Evolutionary conservation across 2,329 filamentous ascomycete genomes (phyloP), one percentile per base, ranked within the genome.

Genomic region (Graphilbum sp.): DNA sequence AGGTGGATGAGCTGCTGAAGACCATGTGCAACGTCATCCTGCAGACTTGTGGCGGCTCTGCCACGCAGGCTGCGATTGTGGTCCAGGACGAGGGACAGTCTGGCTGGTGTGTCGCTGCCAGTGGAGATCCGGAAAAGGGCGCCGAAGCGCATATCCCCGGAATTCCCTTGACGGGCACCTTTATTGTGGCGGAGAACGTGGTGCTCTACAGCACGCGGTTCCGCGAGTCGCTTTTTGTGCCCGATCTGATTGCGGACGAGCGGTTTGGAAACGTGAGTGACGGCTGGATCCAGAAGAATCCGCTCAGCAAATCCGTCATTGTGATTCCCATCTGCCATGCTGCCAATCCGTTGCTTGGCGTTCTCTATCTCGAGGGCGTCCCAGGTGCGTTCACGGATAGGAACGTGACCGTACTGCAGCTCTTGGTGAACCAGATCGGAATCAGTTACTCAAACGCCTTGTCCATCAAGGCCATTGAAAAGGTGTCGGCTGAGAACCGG

Each of bases 11-110:
- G 48, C 65, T 88, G 4, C 66, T 87, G 43, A 76, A 79, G 49
- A 86, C 81, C 32, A 84, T 88, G 74, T 83, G 79, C 47, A 75
- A 84, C 43, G 82, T 87, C 44, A 83, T 87, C 35, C 56, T 87
- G 20, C 78, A 86, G 47, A 84, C 79, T 0, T 85, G 79, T 37
- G 80, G 79, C 30, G 71, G 72, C 24, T 66, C 72, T 8, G 79
- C 79, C 9, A 79, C 78, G 2, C 63, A 79, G 6, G 80, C 79
- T 16, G 80, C 79, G 13, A 80, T 88, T 38, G 67, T 85, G 18
- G 73, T 85, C 9, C 75, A 82, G 47, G 79, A 82, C 40, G 70
- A 75, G 34, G 70, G 71, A 30, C 60, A 62, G 4, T 58, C 61
- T n/a, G 61, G 61, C 23, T 87, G 80, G 79, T 78, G 69, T 46